phyloP scores from a whole-genome alignment of 441 rosid genomes.

The Eutrema salsugineum region DNA sequence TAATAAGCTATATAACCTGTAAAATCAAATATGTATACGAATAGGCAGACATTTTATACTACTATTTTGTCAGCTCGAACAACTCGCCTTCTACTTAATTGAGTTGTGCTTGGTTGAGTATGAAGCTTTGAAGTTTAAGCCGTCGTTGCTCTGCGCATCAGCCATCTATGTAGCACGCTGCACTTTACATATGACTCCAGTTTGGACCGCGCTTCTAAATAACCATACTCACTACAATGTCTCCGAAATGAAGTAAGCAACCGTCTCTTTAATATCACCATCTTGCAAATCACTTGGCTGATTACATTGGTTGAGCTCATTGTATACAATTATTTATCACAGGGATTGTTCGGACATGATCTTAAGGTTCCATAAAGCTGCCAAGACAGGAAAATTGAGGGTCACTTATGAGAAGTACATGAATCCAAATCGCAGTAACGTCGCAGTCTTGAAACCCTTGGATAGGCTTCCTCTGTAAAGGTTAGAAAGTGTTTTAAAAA shows the following conservation, averaged over 20 bases:
- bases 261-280: neutral
- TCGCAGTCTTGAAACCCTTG: constrained; percentile 66
- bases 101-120: constrained; percentile 84
- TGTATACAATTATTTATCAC: constrained; percentile 7
- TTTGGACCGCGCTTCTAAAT: constrained; percentile 71
- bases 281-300: neutral
- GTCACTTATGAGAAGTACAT: constrained; percentile 79
- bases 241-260: constrained; percentile 58
- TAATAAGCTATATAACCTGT: neutral
- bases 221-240: constrained; percentile 62
- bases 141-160: constrained; percentile 88
- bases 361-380: constrained; percentile 65
- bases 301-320: neutral
- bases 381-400: constrained; percentile 50
- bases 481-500: too few species aligned
- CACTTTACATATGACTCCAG: constrained; percentile 61
- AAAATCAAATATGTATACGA: neutral
- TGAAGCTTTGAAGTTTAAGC: constrained; percentile 73
- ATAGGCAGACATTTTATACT: neutral
- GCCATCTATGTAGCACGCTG: constrained; percentile 78
- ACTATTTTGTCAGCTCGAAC: constrained; percentile 63
- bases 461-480: constrained; percentile 56
- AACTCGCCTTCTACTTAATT: constrained; percentile 77
- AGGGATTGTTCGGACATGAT: constrained; percentile 88
- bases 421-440: constrained; percentile 43